Evolutionary conservation across 371 early-diverging fungal genomes (phyloP).

Genomic region (Lichtheimia ramosa): DNA sequence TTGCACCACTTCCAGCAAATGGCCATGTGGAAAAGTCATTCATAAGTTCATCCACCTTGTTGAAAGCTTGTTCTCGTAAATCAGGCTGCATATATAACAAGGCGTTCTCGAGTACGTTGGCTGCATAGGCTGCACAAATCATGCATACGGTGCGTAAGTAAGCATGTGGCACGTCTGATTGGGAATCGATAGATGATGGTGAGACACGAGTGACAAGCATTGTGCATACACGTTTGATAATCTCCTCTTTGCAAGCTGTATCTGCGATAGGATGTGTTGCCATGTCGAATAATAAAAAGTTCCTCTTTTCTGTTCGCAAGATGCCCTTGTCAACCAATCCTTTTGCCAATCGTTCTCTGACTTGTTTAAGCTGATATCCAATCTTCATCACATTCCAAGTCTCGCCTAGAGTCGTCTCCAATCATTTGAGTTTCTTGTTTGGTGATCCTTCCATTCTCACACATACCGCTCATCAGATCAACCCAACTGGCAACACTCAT

Average conservation of each 20-base stretch:
- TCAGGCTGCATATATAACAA: slow-evolving; percentile 80
- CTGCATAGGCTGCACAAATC: slow-evolving; percentile 95
- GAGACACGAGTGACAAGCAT: slow-evolving; percentile 61
- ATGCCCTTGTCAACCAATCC: slow-evolving; percentile 98
- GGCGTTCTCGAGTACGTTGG: slow-evolving; percentile 94
- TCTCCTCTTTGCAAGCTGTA: slow-evolving; percentile 79
- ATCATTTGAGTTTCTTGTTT: neutral
- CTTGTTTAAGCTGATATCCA: slow-evolving; percentile 96
- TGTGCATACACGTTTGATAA: slow-evolving; percentile 80
- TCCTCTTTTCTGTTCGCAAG: slow-evolving; percentile 90
- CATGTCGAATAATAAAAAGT: slow-evolving; percentile 95
- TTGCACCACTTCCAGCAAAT: slow-evolving; percentile 64
- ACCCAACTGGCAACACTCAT: slow-evolving; percentile 92
- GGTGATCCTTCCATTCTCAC: neutral
- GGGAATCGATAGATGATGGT: slow-evolving; percentile 36
- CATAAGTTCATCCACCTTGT: slow-evolving; percentile 87
- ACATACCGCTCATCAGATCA: slow-evolving; percentile 92
- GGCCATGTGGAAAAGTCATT: slow-evolving; percentile 83
- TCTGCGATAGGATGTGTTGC: slow-evolving; percentile 93
- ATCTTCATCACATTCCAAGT: slow-evolving; percentile 97
- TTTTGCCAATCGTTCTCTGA: slow-evolving; percentile 94
- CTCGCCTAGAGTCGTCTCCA: slow-evolving; percentile 69
- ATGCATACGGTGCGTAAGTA: slow-evolving; percentile 80
- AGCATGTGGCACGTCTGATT: slow-evolving; percentile 47
- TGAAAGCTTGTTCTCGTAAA: slow-evolving; percentile 85